A percentile compares a stretch with the other conserved stretches of the same genome.
These are phyloP conservation scores for Emericellopsis cladophorae DNA, from an alignment of 2,329 filamentous ascomycete genomes.

Conservation along the genomic window DNA sequence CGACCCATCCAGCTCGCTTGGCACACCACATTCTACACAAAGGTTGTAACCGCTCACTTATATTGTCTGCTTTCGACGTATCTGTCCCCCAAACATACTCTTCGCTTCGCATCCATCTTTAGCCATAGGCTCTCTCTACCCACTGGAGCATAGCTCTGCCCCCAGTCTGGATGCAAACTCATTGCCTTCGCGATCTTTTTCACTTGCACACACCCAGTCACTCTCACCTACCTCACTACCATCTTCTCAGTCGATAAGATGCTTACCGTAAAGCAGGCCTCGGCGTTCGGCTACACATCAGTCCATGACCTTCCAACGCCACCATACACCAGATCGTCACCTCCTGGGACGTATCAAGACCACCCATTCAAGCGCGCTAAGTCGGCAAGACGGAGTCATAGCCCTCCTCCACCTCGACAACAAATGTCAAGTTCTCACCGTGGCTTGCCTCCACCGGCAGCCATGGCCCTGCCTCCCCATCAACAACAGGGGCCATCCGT, in stretches of 20 bases:
- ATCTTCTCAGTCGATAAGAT: constrained; percentile 27
- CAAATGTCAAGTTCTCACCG: constrained; percentile 59
- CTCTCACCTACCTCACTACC: too few species aligned
- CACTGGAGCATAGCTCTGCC: too few species aligned
- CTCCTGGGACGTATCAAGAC: constrained; percentile 39
- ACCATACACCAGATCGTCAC: constrained; percentile 40
- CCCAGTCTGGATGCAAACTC: too few species aligned
- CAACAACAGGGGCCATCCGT: constrained; percentile 6
- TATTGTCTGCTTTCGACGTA: not conserved
- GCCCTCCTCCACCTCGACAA: constrained; percentile 27
- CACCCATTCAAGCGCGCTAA: constrained; percentile 25
- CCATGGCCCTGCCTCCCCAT: constrained; percentile 46
- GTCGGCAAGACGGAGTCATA: constrained; percentile 27
- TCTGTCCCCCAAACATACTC: not conserved
- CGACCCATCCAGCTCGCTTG: constrained; percentile 32
- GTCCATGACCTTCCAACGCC: constrained; percentile 51
- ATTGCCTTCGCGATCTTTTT: too few species aligned
- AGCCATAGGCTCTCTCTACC: not conserved
- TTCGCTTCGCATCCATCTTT: not conserved
- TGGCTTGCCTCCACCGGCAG: constrained; percentile 55
- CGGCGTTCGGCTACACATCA: constrained; percentile 44
- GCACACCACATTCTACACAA: constrained; percentile 11
- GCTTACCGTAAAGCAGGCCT: constrained; percentile 50
- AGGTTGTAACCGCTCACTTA: constrained; percentile 20
- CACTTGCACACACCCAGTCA: too few species aligned